phyloP scores from a whole-genome alignment of 768 basidiomycete species.

The Calocybe gangraenosa region DNA sequence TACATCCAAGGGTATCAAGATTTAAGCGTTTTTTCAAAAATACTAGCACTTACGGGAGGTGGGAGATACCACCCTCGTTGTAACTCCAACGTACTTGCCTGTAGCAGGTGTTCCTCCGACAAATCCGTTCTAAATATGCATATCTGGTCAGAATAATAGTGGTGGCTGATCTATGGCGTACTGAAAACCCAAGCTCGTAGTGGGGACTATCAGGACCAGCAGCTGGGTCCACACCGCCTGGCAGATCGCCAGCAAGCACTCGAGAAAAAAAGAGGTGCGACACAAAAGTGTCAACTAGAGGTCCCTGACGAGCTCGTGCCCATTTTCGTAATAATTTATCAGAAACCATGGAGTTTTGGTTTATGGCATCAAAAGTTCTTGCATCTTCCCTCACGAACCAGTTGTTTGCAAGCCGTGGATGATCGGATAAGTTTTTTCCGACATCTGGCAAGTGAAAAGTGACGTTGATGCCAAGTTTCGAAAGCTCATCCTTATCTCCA shows the following conservation, averaged over 20 bases:
- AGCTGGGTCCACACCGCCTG: slow-evolving; percentile 17
- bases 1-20: not conserved
- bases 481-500: slow-evolving; percentile 18
- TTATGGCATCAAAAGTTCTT: slow-evolving; percentile 15
- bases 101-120: slow-evolving; percentile 7
- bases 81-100: slow-evolving; percentile 14
- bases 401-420: slow-evolving; percentile 16
- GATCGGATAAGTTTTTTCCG: slow-evolving; percentile 24
- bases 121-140: slow-evolving; percentile 12
- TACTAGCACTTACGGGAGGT: slow-evolving; percentile 12
- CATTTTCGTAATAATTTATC: slow-evolving; percentile 16
- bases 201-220: slow-evolving; percentile 21
- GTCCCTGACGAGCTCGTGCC: slow-evolving; percentile 20
- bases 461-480: slow-evolving; percentile 12
- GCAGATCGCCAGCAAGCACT: slow-evolving; percentile 8
- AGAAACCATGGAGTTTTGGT: slow-evolving; percentile 17
- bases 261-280: slow-evolving; percentile 18
- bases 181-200: slow-evolving; percentile 19
- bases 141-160: not conserved
- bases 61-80: slow-evolving; percentile 16
- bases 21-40: not conserved
- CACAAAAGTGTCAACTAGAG: slow-evolving; percentile 18
- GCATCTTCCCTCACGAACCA: slow-evolving; percentile 20
- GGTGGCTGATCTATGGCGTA: not conserved
- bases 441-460: slow-evolving; percentile 21